Evolutionary conservation across 2,329 filamentous ascomycete genomes (phyloP).

Genomic region (Xylariaceae sp.): DNA sequence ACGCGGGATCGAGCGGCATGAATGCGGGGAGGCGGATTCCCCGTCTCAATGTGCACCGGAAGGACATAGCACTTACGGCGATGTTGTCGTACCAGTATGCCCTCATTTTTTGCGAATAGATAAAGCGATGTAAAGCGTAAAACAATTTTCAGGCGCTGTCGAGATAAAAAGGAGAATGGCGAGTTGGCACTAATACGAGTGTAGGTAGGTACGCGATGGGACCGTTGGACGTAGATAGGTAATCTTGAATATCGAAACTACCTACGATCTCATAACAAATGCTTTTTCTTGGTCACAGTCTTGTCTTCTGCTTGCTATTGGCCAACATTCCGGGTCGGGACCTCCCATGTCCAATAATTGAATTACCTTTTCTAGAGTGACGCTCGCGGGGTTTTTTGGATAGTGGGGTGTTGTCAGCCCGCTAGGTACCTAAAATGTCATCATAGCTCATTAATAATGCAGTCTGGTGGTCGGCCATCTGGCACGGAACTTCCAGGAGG

Average conservation of each 20-base stretch:
- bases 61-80: conserved; percentile 10
- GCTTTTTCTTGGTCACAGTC: background rate
- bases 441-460: background rate
- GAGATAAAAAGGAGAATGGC: background rate
- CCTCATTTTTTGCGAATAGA: conserved; percentile 43
- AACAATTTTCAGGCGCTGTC: background rate
- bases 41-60: background rate
- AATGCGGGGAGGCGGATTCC: background rate
- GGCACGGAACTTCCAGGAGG: background rate
- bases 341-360: too few species aligned
- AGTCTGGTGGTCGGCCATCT: background rate
- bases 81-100: conserved; percentile 56
- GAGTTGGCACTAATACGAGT: too few species aligned
- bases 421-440: background rate
- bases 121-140: background rate
- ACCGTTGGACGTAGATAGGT: too few species aligned
- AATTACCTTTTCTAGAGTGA: conserved; percentile 18
- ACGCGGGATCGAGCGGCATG: background rate
- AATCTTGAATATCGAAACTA: background rate
- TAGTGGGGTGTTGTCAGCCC: conserved; percentile 22
- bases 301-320: background rate
- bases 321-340: background rate
- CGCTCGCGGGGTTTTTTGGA: conserved; percentile 25
- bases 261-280: background rate
- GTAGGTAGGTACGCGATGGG: too few species aligned